Evolutionary conservation across 768 basidiomycete species (phyloP).

Genomic region (Thelephora aurantiotincta): DNA sequence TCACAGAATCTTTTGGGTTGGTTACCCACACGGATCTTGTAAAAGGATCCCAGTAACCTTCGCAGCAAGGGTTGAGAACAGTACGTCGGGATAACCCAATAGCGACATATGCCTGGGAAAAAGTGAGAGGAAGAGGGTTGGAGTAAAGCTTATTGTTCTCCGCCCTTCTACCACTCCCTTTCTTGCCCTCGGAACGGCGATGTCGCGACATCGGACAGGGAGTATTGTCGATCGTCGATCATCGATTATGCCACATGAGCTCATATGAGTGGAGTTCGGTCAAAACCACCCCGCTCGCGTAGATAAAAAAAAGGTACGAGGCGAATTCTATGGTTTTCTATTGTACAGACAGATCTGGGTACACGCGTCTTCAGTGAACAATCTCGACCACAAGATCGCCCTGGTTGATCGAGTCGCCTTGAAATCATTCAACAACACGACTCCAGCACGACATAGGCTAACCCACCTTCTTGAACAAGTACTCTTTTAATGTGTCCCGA

Average conservation of each 20-base stretch:
- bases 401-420: slow-evolving; percentile 89
- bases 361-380: slow-evolving; percentile 32
- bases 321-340: too few relatives aligned
- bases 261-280: too few relatives aligned
- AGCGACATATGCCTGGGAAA: slow-evolving; percentile 26
- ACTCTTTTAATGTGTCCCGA: slow-evolving; percentile 95
- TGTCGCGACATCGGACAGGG: slow-evolving; percentile 1
- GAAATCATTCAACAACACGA: slow-evolving; percentile 1
- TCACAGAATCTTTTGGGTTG: slow-evolving; percentile 41
- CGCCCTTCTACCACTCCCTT: slow-evolving; percentile 37
- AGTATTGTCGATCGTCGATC: neutral
- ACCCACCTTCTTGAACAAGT: slow-evolving; percentile 70
- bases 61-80: slow-evolving; percentile 53
- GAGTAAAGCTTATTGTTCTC: slow-evolving; percentile 61
- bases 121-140: slow-evolving; percentile 51
- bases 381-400: slow-evolving; percentile 89
- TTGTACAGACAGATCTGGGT: too few relatives aligned
- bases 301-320: too few relatives aligned
- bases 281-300: too few relatives aligned
- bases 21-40: slow-evolving; percentile 87
- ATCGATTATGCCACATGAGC: neutral
- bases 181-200: slow-evolving; percentile 14
- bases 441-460: slow-evolving; percentile 1
- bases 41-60: slow-evolving; percentile 60
- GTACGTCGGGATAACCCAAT: slow-evolving; percentile 27